phyloP scores from a whole-genome alignment of 352 stramenopile genomes.

The Phytophthora cajani region DNA sequence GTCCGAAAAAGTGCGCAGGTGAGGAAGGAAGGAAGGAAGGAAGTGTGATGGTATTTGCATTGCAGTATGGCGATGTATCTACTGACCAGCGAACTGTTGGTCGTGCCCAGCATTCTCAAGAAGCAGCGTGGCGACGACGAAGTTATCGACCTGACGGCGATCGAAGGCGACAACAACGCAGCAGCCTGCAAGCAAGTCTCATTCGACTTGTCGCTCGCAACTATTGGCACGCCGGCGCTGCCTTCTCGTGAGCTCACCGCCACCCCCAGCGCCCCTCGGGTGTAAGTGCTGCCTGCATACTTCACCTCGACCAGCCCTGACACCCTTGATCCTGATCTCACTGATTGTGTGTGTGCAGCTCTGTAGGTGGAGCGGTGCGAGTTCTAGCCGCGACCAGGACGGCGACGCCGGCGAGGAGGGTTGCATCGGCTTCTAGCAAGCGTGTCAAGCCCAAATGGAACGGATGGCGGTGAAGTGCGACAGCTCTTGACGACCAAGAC shows the following conservation, averaged over 20 bases:
- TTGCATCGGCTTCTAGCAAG: conserved; percentile 40
- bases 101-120: conserved; percentile 68
- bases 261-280: conserved; percentile 34
- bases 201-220: conserved; percentile 51
- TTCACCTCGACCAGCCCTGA: neutral
- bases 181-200: conserved; percentile 69
- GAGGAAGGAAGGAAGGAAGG: neutral
- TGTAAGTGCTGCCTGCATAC: conserved; percentile 41
- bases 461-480: conserved; percentile 57
- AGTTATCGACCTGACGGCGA: conserved; percentile 2
- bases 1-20: conserved; percentile 59
- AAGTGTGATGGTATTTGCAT: neutral
- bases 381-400: conserved; percentile 48
- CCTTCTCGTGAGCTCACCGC: conserved; percentile 39
- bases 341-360: conserved; percentile 21
- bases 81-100: neutral
- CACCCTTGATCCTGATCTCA: conserved; percentile 8
- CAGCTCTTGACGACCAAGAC: conserved; percentile 1
- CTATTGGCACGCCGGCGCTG: conserved; percentile 14
- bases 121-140: conserved; percentile 49
- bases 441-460: conserved; percentile 69
- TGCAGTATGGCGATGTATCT: neutral
- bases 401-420: conserved; percentile 26
- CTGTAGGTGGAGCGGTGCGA: conserved; percentile 40
- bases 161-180: conserved; percentile 6